Percentiles rank a stretch among this genome's conserved stretches.
Conservation (phyloP, 345 rosid genomes). For the Hypericum perforatum region DNA sequence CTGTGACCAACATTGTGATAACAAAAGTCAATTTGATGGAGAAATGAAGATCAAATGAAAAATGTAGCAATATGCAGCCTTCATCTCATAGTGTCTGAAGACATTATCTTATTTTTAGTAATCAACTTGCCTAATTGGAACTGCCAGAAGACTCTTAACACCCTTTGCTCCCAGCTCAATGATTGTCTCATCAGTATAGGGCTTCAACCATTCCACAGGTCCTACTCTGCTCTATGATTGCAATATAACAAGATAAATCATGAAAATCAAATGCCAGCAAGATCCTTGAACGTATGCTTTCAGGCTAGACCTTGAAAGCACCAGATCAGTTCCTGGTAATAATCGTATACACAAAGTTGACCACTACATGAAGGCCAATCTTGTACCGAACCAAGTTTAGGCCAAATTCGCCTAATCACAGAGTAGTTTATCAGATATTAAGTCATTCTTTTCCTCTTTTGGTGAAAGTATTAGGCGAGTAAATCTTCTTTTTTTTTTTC, state of each 20-base stretch:
- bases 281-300: too few relatives aligned
- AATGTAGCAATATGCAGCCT: conserved; percentile 6
- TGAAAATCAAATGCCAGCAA: neutral
- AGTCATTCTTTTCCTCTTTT: too few relatives aligned
- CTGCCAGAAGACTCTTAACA: conserved; percentile 77
- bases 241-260: conserved; percentile 11
- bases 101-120: neutral
- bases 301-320: too few relatives aligned
- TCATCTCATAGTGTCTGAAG: too few relatives aligned
- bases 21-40: conserved; percentile 5
- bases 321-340: too few relatives aligned
- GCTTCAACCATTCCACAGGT: conserved; percentile 98
- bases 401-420: too few relatives aligned
- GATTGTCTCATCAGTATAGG: conserved; percentile 96
- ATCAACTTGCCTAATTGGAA: conserved; percentile 64
- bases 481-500: too few relatives aligned
- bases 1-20: conserved; percentile 28
- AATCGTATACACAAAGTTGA: too few relatives aligned
- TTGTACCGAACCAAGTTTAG: too few relatives aligned
- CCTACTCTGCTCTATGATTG: conserved; percentile 91
- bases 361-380: too few relatives aligned
- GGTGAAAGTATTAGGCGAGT: too few relatives aligned
- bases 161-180: conserved; percentile 82
- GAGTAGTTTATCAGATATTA: too few relatives aligned
- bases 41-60: conserved; percentile 9